A percentile compares a stretch with the other conserved stretches of the same genome.
Conservation (phyloP, 192 early-diverging fungal species). For the Diversispora eburnea region DNA sequence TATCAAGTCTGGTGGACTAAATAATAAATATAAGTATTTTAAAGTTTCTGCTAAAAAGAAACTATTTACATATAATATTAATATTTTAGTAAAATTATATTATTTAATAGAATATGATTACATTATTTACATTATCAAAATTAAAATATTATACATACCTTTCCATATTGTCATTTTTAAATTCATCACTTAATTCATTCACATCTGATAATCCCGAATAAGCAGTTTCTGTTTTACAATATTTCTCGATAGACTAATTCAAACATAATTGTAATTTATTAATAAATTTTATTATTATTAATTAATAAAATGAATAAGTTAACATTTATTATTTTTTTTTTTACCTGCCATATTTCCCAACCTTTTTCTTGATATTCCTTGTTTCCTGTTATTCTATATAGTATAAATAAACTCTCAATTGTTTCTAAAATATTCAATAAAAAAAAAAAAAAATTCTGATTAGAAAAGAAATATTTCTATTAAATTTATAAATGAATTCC, state of each 20-base stretch:
- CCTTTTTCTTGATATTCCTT: constrained; percentile 60
- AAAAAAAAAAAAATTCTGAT: background rate
- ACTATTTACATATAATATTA: background rate
- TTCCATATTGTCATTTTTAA: constrained; percentile 50
- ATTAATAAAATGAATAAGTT: background rate
- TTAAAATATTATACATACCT: constrained; percentile 36
- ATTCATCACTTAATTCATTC: constrained; percentile 12
- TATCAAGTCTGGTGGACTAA: constrained; percentile 60
- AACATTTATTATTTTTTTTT: background rate
- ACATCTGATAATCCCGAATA: constrained; percentile 49
- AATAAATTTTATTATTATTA: background rate
- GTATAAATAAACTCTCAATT: constrained; percentile 66
- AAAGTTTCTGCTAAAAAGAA: constrained; percentile 73
- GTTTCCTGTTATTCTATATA: constrained; percentile 71
- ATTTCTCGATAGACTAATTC: constrained; percentile 44
- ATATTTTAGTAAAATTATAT: background rate
- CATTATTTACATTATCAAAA: background rate
- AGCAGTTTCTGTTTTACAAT: constrained; percentile 45
- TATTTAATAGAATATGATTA: background rate
- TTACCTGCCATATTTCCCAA: constrained; percentile 62
- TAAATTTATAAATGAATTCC: background rate
- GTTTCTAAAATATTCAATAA: constrained; percentile 48
- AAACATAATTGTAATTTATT: background rate
- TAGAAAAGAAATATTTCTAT: background rate
- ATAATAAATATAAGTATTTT: constrained; percentile 91